These are phyloP conservation scores for Penicillium cataractarum DNA, from an alignment of 495 filamentous ascomycete genomes.

Conservation along the genomic window DNA sequence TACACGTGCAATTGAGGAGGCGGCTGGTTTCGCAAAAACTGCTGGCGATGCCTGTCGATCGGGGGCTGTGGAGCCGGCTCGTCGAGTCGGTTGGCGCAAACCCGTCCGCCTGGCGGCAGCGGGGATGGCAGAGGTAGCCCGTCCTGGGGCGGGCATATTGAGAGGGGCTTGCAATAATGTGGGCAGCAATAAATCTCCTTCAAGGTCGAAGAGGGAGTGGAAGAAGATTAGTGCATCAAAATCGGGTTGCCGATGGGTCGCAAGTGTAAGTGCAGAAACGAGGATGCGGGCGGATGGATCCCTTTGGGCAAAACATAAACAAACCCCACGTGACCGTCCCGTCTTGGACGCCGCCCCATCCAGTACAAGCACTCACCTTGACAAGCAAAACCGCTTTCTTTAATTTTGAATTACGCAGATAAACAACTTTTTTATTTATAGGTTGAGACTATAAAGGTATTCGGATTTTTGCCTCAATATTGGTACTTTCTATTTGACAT, in stretches of 20 bases:
- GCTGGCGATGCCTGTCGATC: slow-evolving; percentile 64
- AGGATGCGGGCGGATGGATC: slow-evolving; percentile 30
- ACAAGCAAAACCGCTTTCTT: background rate
- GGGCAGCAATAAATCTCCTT: background rate
- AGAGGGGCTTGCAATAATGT: slow-evolving; percentile 6
- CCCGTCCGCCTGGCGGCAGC: slow-evolving; percentile 54
- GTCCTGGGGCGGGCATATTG: slow-evolving; percentile 58
- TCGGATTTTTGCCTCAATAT: no score
- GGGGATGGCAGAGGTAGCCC: slow-evolving; percentile 54
- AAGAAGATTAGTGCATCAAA: slow-evolving; percentile 5
- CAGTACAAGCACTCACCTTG: background rate
- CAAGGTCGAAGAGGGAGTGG: background rate
- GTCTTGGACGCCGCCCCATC: background rate
- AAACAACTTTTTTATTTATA: no score
- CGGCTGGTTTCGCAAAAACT: slow-evolving; percentile 57
- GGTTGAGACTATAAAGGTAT: no score
- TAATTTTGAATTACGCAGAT: no score
- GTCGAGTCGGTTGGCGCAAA: slow-evolving; percentile 57
- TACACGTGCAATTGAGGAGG: slow-evolving; percentile 45
- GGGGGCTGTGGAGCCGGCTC: slow-evolving; percentile 36
- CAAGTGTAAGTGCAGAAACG: slow-evolving; percentile 8
- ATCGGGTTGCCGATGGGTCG: background rate
- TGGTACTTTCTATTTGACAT: no score
- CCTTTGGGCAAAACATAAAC: slow-evolving; percentile 49
- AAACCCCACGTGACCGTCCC: slow-evolving; percentile 35